phyloP scores from a whole-genome alignment of 1,284 basidiomycete species.

The Peniophora sp. region DNA sequence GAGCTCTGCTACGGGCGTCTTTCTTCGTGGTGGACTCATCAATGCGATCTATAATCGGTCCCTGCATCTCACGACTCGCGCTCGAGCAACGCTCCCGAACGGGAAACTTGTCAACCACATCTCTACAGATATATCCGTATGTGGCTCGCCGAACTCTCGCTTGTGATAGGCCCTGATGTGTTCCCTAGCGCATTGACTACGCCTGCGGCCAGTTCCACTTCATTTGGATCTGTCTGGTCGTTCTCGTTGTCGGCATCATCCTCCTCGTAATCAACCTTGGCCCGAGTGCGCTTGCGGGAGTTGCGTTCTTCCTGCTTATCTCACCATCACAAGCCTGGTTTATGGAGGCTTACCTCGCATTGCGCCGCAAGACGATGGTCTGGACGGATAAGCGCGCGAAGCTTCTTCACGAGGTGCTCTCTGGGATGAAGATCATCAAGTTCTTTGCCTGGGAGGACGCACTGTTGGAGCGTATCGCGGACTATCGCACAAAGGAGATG shows the following conservation, averaged over 20 bases:
- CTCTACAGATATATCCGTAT: slow-evolving; percentile 85
- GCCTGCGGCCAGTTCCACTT: too few relatives aligned
- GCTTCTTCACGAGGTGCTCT: slow-evolving; percentile 58
- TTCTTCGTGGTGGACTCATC: slow-evolving; percentile 82
- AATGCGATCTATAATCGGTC: slow-evolving; percentile 82
- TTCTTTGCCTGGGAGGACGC: slow-evolving; percentile 67
- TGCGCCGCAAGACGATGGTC: slow-evolving; percentile 52
- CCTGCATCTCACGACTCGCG: slow-evolving; percentile 71
- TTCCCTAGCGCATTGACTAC: too few relatives aligned
- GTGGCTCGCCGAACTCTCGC: slow-evolving; percentile 62
- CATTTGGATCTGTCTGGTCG: too few relatives aligned
- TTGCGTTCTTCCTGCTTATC: slow-evolving; percentile 63
- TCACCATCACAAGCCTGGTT: slow-evolving; percentile 65
- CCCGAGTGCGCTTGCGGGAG: slow-evolving; percentile 70
- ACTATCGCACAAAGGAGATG: slow-evolving; percentile 48
- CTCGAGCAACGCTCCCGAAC: slow-evolving; percentile 74
- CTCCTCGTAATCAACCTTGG: slow-evolving; percentile 41
- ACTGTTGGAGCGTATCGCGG: slow-evolving; percentile 52
- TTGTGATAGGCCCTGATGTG: too few relatives aligned
- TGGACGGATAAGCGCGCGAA: slow-evolving; percentile 70
- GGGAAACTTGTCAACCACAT: slow-evolving; percentile 90
- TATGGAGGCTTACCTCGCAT: slow-evolving; percentile 60
- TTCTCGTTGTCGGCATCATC: too few relatives aligned
- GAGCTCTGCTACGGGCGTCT: slow-evolving; percentile 66
- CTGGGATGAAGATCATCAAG: slow-evolving; percentile 70